phyloP scores from a whole-genome alignment of 169 alveolate species.

The Cyclospora cayetanensis region DNA sequence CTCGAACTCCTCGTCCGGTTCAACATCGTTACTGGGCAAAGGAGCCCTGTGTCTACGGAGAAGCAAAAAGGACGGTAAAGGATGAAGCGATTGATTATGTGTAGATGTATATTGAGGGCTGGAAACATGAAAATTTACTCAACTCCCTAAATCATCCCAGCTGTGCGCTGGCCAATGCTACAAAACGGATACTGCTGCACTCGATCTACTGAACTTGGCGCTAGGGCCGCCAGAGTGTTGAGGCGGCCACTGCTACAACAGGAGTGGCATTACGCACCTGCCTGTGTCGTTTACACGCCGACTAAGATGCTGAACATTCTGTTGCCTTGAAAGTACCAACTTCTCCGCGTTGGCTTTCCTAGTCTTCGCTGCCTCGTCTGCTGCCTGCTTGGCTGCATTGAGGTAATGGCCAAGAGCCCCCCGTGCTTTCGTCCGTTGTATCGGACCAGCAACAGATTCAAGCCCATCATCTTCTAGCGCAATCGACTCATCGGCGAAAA shows the following conservation, averaged over 20 bases:
- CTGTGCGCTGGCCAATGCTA: too few relatives aligned
- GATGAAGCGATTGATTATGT: too few relatives aligned
- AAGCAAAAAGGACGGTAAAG: too few relatives aligned
- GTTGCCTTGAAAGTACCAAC: slow-evolving; percentile 53
- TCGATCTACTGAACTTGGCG: too few relatives aligned
- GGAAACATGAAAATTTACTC: too few relatives aligned
- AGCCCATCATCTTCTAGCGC: background rate
- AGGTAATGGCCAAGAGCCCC: slow-evolving; percentile 46
- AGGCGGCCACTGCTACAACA: too few relatives aligned
- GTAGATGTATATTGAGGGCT: too few relatives aligned
- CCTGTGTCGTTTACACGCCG: background rate
- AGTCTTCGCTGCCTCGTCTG: slow-evolving; percentile 54
- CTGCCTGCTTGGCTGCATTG: slow-evolving; percentile 71
- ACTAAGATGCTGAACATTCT: slow-evolving; percentile 41
- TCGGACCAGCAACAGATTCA: background rate
- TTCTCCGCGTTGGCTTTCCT: slow-evolving; percentile 55
- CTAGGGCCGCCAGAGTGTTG: too few relatives aligned
- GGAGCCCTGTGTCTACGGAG: too few relatives aligned
- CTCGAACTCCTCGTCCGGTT: slow-evolving; percentile 59
- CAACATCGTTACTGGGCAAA: background rate
- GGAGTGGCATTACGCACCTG: background rate
- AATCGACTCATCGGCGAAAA: slow-evolving; percentile 23
- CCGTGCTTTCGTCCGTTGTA: background rate
- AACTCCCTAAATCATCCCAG: too few relatives aligned
- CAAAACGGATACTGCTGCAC: too few relatives aligned